Conservation (phyloP, 139 green algal species). For the Ostreobium quekettii region DNA sequence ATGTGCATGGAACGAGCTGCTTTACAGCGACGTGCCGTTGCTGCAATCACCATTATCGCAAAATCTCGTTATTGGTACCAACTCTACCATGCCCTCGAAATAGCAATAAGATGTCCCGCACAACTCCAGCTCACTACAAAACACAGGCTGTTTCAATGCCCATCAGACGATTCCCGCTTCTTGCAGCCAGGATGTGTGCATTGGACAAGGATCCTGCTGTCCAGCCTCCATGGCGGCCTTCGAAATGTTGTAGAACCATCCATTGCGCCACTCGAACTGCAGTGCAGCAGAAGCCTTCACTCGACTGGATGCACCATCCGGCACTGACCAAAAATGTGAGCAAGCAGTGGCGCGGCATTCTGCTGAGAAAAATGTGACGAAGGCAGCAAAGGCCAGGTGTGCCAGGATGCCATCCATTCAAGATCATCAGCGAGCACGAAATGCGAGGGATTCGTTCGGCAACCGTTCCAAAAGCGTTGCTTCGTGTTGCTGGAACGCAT, state of each 20-base stretch:
- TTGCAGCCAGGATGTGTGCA: slow-evolving; percentile 74
- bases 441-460: background rate
- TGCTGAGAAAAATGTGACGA: background rate
- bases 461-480: background rate
- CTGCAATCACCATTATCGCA: no score
- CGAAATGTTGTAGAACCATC: slow-evolving; percentile 81
- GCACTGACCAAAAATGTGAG: background rate
- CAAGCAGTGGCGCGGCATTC: background rate
- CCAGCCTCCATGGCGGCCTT: slow-evolving; percentile 42
- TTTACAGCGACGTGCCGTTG: no score
- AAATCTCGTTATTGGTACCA: no score
- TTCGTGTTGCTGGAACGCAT: background rate
- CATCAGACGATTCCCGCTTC: slow-evolving; percentile 73
- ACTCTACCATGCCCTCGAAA: no score
- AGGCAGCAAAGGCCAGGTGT: background rate
- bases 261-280: slow-evolving; percentile 93
- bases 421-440: background rate
- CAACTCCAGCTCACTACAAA: no score
- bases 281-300: background rate
- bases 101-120: no score
- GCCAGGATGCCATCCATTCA: background rate
- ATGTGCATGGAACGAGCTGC: no score
- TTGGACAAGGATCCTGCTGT: slow-evolving; percentile 76
- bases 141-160: no score
- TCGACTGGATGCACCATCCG: background rate